A percentile compares a stretch with the other conserved stretches of the same genome.
phyloP scores from a whole-genome alignment of 495 filamentous ascomycete genomes.

The Penicillium angulare region DNA sequence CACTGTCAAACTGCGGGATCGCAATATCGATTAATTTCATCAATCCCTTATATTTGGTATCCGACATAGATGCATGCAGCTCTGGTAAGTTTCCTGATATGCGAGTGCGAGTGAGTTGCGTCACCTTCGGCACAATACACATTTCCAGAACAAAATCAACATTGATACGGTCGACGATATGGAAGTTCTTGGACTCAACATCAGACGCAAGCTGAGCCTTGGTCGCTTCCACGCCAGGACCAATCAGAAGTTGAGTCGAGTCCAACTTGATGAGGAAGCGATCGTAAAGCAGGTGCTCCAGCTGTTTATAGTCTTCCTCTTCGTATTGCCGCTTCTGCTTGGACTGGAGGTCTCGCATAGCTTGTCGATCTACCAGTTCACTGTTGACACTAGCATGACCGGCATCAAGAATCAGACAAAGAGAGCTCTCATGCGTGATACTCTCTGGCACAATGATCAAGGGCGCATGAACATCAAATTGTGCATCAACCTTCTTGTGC shows the following conservation, averaged over 20 bases:
- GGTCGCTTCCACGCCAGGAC: conserved; percentile 88
- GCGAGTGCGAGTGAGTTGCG: conserved; percentile 87
- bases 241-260: conserved; percentile 92
- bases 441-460: conserved; percentile 95
- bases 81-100: conserved; percentile 91
- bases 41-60: conserved; percentile 91
- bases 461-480: conserved; percentile 92
- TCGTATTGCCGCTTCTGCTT: conserved; percentile 88
- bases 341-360: conserved; percentile 81
- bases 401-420: conserved; percentile 91
- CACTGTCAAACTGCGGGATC: conserved; percentile 79
- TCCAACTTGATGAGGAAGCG: conserved; percentile 88
- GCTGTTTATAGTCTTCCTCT: conserved; percentile 79
- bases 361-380: conserved; percentile 86
- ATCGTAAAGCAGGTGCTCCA: conserved; percentile 94
- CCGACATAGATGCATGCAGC: conserved; percentile 85
- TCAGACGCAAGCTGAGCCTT: conserved; percentile 75
- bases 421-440: conserved; percentile 72
- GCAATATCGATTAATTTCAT: conserved; percentile 97
- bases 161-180: conserved; percentile 95
- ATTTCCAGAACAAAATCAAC: conserved; percentile 90
- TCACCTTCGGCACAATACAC: conserved; percentile 90
- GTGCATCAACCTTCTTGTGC: conserved; percentile 95
- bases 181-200: conserved; percentile 69
- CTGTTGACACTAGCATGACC: conserved; percentile 93